Base-by-base conservation (phyloP, 208 protist genomes). In the Porcisia hertigi region DNA sequence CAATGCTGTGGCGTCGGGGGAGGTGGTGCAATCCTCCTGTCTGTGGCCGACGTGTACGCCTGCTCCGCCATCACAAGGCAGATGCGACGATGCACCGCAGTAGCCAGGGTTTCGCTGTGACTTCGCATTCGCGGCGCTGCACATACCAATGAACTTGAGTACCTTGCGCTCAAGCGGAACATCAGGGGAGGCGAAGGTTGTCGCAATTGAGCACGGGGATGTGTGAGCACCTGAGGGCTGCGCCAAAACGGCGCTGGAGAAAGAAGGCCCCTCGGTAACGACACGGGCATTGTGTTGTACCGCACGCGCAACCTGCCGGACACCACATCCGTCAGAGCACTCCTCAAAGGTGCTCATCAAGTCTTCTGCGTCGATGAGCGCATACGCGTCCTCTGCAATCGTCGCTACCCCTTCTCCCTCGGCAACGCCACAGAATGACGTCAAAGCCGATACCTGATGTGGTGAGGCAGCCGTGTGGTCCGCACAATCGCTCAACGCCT, bases 121-220 rank as follows among this genome's bases (percentile, higher is more conserved):
- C 36, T n/a, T 39, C 14, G 69, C 36, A 20, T 30, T 71, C 36
- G 45, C 2, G 41, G 16, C 16, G 41, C 58, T 69, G 30, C 69
- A 60, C n/a, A 73, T 55, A 53, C 64, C 64, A 64, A 86, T 60
- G 52, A 83, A 52, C n/a, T 53, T n/a, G n/a, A 79, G 3, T 0
- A 83, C 8, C 53, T 82, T 83, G 11, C 69, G 69, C 55, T 75
- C 73, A 18, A 86, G 71, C 30, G 77, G 79, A 23, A 69, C 70
- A 18, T 65, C 57, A 7, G 69, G 41, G 3, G 71, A n/a, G 2
- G 59, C 52, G 8, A 82, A 49, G 23, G 72, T 39, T 30, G 25
- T 18, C 45, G 53, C 39, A 30, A 59, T 63, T 30, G 60, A 72
- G 7, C 23, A 25, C 18, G 41, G 41, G 30, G 67, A 30, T 4